phyloP scores from a whole-genome alignment of 2,329 filamentous ascomycete species.

The Mycosphaerella sp. region DNA sequence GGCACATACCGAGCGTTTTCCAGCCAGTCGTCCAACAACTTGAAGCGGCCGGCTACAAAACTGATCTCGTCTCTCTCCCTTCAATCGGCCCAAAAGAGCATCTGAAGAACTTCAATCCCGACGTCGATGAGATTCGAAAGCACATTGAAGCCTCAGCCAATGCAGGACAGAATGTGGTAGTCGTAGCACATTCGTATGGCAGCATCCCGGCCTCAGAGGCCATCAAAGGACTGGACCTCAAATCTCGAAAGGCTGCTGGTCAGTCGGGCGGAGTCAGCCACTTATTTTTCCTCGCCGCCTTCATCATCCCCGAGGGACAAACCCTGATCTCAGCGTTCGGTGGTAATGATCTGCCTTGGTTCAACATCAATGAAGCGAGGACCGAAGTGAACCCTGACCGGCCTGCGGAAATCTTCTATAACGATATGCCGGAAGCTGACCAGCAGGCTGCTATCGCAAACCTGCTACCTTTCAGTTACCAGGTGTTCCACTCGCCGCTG shows the following conservation, averaged over 20 bases:
- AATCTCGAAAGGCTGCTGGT: conserved; percentile 8
- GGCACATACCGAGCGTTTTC: conserved; percentile 10
- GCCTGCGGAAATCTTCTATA: conserved; percentile 17
- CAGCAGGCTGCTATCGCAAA: conserved; percentile 6
- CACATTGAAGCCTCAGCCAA: conserved; percentile 18
- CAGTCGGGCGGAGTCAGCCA: conserved; percentile 23
- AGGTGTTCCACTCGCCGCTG: conserved; percentile 11
- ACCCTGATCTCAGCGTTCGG: conserved; percentile 18
- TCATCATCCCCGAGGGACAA: conserved; percentile 21
- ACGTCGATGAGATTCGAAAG: conserved; percentile 7
- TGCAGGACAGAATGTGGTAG: conserved; percentile 25
- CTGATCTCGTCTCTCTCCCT: conserved; percentile 5
- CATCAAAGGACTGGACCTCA: conserved; percentile 15
- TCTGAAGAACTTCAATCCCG: conserved; percentile 4
- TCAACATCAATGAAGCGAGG: conserved; percentile 12
- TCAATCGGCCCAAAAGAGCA: conserved; percentile 2
- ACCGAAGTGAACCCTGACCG: conserved; percentile 8
- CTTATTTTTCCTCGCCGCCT: conserved; percentile 26
- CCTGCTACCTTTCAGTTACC: conserved; percentile 10
- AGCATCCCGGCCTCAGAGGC: conserved; percentile 27
- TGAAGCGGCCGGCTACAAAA: conserved; percentile 8
- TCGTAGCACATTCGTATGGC: conserved; percentile 32
- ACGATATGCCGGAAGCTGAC: conserved; percentile 12
- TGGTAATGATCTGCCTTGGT: conserved; percentile 11
- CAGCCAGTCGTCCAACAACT: neutral